These are phyloP conservation scores for Eleusine coracana DNA, from an alignment of 176 grass and related monocot genomes.

Conservation along the genomic window DNA sequence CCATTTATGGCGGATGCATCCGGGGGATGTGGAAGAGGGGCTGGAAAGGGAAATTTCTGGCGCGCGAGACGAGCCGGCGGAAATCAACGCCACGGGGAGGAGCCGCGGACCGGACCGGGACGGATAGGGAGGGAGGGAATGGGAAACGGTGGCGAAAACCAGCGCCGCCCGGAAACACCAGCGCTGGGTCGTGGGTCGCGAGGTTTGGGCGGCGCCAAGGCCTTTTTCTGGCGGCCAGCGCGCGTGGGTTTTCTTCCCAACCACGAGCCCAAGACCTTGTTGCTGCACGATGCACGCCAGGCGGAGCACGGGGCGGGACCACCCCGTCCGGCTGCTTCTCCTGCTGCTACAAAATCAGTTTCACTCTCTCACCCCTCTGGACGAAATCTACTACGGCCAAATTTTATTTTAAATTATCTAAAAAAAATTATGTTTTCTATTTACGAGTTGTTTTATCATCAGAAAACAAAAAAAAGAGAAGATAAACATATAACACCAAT, in stretches of 20 bases:
- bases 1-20: slow-evolving; percentile 29
- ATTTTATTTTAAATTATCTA: too few species aligned
- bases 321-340: too few species aligned
- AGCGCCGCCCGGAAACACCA: too few species aligned
- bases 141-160: too few species aligned
- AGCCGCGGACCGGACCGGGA: not conserved
- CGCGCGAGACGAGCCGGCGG: not conserved
- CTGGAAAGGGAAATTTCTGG: not conserved
- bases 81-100: not conserved
- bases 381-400: too few species aligned
- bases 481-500: too few species aligned
- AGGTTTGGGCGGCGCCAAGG: not conserved
- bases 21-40: not conserved
- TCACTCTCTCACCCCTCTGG: too few species aligned
- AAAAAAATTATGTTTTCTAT: too few species aligned
- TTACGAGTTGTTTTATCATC: too few species aligned
- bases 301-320: too few species aligned
- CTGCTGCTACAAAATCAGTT: too few species aligned
- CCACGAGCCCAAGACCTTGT: not conserved
- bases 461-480: too few species aligned
- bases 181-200: not conserved
- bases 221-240: not conserved
- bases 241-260: not conserved
- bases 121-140: not conserved
- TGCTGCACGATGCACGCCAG: not conserved